phyloP scores from a whole-genome alignment of 208 protist species.

The Acanthamoeba divionensis region DNA sequence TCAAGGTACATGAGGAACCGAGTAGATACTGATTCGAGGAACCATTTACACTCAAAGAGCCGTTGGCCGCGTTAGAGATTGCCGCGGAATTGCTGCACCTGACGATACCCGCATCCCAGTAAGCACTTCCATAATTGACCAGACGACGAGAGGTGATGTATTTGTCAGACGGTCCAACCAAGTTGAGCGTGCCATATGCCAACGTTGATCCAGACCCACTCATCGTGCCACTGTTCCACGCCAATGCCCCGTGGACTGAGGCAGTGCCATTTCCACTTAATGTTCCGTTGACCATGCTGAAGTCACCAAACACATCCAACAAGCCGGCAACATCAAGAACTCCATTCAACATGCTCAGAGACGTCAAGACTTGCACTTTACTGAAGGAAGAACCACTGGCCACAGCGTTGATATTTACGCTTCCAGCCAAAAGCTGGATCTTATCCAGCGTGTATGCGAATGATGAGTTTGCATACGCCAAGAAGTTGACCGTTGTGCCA shows the following conservation, averaged over 20 bases:
- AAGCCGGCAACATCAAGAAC: neutral
- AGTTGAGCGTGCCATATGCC: neutral
- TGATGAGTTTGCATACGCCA: neutral
- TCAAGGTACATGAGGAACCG: too few species aligned
- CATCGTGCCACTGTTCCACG: constrained; percentile 6
- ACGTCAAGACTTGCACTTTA: too few species aligned
- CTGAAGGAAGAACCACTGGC: too few species aligned
- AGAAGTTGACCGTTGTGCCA: constrained; percentile 13
- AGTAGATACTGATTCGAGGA: too few species aligned
- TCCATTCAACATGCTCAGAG: too few species aligned
- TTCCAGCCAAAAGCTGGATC: too few species aligned
- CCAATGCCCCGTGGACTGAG: neutral
- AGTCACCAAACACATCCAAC: neutral
- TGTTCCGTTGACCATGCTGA: neutral
- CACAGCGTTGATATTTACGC: too few species aligned
- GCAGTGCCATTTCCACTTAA: neutral
- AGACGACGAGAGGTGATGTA: neutral
- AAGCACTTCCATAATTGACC: neutral
- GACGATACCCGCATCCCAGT: neutral
- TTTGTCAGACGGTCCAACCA: neutral
- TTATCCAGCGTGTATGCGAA: too few species aligned
- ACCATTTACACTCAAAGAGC: too few species aligned
- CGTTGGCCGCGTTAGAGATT: too few species aligned
- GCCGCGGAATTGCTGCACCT: neutral
- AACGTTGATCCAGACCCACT: neutral